Conservation (phyloP, 176 grass and related monocot species). For the Echinochloa phyllopogon region DNA sequence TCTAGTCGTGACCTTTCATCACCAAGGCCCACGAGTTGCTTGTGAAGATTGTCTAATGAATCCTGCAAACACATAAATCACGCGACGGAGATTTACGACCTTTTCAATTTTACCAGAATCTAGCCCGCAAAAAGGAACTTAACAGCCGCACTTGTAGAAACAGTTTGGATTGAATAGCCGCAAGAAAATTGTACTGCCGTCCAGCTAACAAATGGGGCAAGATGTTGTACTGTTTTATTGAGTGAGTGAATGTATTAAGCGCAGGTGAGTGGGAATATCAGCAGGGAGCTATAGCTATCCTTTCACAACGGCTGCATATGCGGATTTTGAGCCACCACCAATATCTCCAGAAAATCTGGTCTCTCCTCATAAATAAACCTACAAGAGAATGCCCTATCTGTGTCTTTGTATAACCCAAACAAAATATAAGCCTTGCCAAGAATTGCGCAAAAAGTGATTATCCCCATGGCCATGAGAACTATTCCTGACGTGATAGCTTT, state of each 20-base stretch:
- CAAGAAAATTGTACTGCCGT: not conserved
- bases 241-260: not conserved
- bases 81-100: not conserved
- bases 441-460: not conserved
- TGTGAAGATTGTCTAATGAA: too few relatives aligned
- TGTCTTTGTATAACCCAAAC: not conserved
- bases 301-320: not conserved
- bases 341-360: not conserved
- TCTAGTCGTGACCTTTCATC: too few relatives aligned
- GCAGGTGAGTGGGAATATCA: not conserved
- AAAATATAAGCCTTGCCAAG: not conserved
- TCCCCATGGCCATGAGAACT: not conserved
- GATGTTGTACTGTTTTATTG: not conserved
- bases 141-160: not conserved
- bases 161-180: not conserved
- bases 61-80: constrained; percentile 34
- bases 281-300: not conserved
- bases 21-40: too few relatives aligned
- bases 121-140: not conserved
- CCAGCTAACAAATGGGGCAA: not conserved
- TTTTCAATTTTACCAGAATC: not conserved
- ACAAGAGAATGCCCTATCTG: not conserved
- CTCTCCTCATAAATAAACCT: not conserved
- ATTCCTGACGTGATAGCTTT: not conserved
- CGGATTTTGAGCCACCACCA: not conserved